Base-by-base conservation (phyloP, 2,329 filamentous ascomycete species). In the Phyllosticta citrichinensis region DNA sequence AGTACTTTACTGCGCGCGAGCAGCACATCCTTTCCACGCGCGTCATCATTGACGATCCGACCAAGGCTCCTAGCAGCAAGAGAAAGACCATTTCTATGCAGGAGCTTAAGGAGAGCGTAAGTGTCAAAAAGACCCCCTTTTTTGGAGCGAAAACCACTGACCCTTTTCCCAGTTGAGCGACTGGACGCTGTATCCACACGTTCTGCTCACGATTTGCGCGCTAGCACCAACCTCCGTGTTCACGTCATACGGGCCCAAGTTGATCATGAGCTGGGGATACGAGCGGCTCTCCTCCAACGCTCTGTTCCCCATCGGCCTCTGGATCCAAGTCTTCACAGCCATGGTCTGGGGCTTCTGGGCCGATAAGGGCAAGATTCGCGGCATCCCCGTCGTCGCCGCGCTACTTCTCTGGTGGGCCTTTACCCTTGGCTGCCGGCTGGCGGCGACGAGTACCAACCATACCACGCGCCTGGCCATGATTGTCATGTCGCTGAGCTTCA, bases 131-230 rank as follows among this genome's bases (percentile, higher is more conserved):
- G 22, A 22, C 4, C 3, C 8, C 17, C 35, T 30, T 30, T 27
- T 1, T 22, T 11, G 3, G 6, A n/a, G 20, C 8, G 4, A 27
- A 8, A 25, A 5, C n/a, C 6, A 20, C 53, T 60, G 12, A 60
- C 40, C 6, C 1, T n/a, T 19, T 2, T 4, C 3, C 2, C 17
- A 60, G 58, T 19, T 64, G 20, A 58, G 65, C 12, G 69, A 68
- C 55, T 72, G 70, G 70, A 65, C 68, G 22, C 61, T 71, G 47
- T 72, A 69, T 65, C 61, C 68, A 2, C 69, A 73, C 54, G 67
- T 71, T 52, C 57, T 71, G 25, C 68, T 73, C 62, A 72, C 70
- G 0, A 63, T 73, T 19, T 66, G 65, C 60, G 70, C 70, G 58
- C 69, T 71, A 24, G 68, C 69, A 0, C 70, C 70, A 2, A 66